Evolutionary conservation across 225 moss, liverwort and hornwort species (phyloP).

Genomic region (Climacium dendroides): DNA sequence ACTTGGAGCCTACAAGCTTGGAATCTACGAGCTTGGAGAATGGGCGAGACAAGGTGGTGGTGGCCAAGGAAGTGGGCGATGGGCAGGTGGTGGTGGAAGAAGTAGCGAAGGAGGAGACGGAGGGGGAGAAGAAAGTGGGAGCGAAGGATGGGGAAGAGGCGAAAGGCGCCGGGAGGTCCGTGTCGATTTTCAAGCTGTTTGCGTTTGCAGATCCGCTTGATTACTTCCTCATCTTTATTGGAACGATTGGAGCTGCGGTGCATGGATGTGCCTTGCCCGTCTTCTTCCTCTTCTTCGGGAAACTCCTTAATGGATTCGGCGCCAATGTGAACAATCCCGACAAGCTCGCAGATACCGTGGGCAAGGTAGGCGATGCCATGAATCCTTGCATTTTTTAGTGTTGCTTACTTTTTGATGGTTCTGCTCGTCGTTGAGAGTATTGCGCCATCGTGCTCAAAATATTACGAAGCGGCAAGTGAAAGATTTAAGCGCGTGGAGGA

Average conservation of each 20-base stretch:
- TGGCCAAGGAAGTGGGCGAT: not conserved
- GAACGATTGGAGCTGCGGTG: constrained; percentile 34
- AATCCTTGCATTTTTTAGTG: not conserved
- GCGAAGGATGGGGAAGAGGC: not conserved
- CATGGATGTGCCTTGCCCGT: constrained; percentile 62
- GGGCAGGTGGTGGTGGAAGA: not conserved
- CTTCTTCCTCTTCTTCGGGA: constrained; percentile 60
- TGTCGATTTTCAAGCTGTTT: constrained; percentile 47
- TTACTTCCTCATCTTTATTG: constrained; percentile 33
- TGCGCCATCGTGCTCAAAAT: not conserved
- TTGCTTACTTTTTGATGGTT: not conserved
- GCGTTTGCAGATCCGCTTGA: constrained; percentile 50
- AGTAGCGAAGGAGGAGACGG: not conserved
- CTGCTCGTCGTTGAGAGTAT: not conserved
- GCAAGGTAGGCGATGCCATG: constrained; percentile 2
- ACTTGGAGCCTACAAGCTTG: not conserved
- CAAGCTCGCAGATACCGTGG: not conserved
- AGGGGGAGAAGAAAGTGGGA: not conserved
- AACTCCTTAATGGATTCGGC: constrained; percentile 65
- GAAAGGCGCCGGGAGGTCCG: not conserved
- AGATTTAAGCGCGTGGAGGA: not conserved
- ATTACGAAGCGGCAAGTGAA: not conserved
- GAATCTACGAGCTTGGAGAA: not conserved
- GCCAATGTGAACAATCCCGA: not conserved
- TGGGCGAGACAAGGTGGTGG: not conserved